Conservation (phyloP, 768 basidiomycete species). For the Cytidiella melzeri region DNA sequence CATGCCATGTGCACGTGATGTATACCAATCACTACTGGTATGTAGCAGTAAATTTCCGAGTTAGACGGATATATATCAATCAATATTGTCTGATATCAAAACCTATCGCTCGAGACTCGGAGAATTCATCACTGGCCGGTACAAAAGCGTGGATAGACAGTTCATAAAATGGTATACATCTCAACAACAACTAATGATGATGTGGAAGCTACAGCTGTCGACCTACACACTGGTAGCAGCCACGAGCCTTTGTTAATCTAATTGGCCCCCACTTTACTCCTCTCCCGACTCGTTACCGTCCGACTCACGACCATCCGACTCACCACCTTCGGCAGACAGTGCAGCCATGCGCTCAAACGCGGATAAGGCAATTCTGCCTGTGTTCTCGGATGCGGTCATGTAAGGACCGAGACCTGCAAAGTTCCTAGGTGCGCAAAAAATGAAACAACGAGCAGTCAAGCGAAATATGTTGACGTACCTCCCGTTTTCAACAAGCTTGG, state of each 20-base stretch:
- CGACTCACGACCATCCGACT: neutral
- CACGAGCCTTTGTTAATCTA: neutral
- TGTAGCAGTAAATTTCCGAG: neutral
- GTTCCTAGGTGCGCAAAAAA: neutral
- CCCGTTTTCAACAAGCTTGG: neutral
- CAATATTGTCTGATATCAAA: neutral
- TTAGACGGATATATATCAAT: neutral
- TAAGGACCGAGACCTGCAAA: neutral
- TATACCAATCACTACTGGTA: neutral
- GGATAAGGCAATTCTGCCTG: neutral
- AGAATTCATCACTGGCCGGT: neutral
- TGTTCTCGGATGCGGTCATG: neutral
- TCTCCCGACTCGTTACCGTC: too few relatives aligned
- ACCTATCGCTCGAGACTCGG: neutral
- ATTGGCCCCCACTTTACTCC: too few relatives aligned
- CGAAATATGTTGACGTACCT: neutral
- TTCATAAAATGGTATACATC: neutral
- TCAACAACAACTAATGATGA: neutral
- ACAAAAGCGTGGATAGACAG: neutral
- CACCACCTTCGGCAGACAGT: neutral
- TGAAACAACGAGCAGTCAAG: neutral
- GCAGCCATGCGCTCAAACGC: neutral
- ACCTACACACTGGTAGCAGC: neutral
- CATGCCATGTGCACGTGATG: neutral
- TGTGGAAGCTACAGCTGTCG: neutral